Evolutionary conservation across 2,329 filamentous ascomycete species (phyloP).

Genomic region (Berkeleyomyces basicola): DNA sequence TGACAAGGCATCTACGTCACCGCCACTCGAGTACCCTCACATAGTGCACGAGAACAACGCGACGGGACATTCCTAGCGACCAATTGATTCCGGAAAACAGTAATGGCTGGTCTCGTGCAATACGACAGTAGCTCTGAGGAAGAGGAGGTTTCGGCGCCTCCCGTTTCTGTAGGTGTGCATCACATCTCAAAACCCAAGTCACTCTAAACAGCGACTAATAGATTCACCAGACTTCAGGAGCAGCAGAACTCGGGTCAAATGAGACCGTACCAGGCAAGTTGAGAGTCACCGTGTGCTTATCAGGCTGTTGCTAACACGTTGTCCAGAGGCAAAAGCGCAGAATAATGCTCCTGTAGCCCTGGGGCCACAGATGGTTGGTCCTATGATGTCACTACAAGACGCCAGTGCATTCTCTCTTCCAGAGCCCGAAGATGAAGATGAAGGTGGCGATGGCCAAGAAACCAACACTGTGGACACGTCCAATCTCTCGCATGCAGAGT

Average conservation of each 20-base stretch:
- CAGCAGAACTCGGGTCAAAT: not conserved
- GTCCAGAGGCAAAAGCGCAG: not conserved
- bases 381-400: slow-evolving; percentile 9
- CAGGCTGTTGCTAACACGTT: not conserved
- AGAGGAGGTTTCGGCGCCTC: slow-evolving; percentile 19
- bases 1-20: not conserved
- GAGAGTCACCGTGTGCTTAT: not conserved
- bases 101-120: slow-evolving; percentile 30
- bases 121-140: slow-evolving; percentile 38
- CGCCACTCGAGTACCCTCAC: not conserved
- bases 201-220: not conserved
- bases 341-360: not conserved
- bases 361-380: slow-evolving; percentile 11
- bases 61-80: not conserved
- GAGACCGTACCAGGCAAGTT: not conserved
- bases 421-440: slow-evolving; percentile 17
- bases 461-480: slow-evolving; percentile 17
- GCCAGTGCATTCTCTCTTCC: slow-evolving; percentile 5
- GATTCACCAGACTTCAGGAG: not conserved
- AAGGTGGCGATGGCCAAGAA: not conserved
- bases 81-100: not conserved
- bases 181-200: not conserved
- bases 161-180: not conserved
- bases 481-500: slow-evolving; percentile 49
- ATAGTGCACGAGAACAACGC: too few relatives aligned